phyloP scores from a whole-genome alignment of 768 basidiomycete genomes.

The Sporobolomyces pararoseus region DNA sequence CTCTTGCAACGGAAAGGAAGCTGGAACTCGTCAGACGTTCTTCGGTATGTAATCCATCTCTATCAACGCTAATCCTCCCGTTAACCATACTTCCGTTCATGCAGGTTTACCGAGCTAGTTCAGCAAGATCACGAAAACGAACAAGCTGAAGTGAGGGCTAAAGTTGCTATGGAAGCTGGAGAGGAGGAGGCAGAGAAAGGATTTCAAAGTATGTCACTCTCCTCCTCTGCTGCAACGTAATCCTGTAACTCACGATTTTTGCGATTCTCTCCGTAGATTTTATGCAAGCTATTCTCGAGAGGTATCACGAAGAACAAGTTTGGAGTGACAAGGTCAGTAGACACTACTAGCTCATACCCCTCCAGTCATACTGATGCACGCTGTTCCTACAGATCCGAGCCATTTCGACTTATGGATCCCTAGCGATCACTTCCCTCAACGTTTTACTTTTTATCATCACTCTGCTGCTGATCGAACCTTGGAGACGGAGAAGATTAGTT shows the following conservation, averaged over 20 bases:
- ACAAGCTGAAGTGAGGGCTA: conserved; percentile 69
- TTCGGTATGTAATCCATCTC: conserved; percentile 44
- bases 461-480: conserved; percentile 88
- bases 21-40: conserved; percentile 89
- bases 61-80: neutral
- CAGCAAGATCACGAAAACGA: conserved; percentile 83
- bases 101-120: conserved; percentile 81
- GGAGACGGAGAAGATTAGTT: conserved; percentile 82
- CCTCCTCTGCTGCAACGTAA: neutral
- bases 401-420: conserved; percentile 85
- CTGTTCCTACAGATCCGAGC: conserved; percentile 62
- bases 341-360: no score
- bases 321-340: conserved; percentile 88
- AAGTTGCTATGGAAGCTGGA: conserved; percentile 61
- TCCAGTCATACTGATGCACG: neutral
- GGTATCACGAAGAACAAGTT: conserved; percentile 97
- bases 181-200: conserved; percentile 80
- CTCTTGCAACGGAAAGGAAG: conserved; percentile 84
- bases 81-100: neutral
- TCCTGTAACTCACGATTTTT: no score
- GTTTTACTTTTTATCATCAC: conserved; percentile 84
- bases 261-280: no score
- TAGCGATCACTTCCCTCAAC: conserved; percentile 81
- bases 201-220: conserved; percentile 54
- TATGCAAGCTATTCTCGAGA: conserved; percentile 73